Evolutionary conservation across 306 rosid genomes (phyloP).

Genomic region (Trifolium pratense): DNA sequence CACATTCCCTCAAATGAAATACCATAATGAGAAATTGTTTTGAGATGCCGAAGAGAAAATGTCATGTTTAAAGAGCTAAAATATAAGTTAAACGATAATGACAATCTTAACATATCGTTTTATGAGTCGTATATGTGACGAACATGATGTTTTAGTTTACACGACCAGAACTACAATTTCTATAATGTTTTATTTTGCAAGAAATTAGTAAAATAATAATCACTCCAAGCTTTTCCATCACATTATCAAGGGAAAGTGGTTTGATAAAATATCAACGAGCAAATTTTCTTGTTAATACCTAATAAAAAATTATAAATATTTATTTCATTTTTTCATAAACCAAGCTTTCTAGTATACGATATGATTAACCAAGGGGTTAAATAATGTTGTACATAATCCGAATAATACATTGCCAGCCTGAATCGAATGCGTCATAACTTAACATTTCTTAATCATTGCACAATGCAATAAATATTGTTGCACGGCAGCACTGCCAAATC

Average conservation of each 20-base stretch:
- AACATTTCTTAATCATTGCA: slow-evolving; percentile 19
- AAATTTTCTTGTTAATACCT: background rate
- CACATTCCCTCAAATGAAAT: too few relatives aligned
- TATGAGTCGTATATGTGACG: too few relatives aligned
- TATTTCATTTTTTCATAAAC: slow-evolving; percentile 12
- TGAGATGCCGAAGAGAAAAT: too few relatives aligned
- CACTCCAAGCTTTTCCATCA: background rate
- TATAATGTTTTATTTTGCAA: too few relatives aligned
- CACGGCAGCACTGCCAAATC: slow-evolving; percentile 36
- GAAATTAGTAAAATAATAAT: background rate
- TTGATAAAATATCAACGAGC: too few relatives aligned
- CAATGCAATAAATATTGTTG: slow-evolving; percentile 33
- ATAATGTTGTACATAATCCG: slow-evolving; percentile 26
- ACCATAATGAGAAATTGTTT: too few relatives aligned
- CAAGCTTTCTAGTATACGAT: slow-evolving; percentile 19
- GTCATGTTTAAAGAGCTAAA: too few relatives aligned
- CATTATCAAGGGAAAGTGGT: too few relatives aligned
- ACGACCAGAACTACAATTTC: too few relatives aligned
- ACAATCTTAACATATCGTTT: too few relatives aligned
- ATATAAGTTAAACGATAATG: too few relatives aligned
- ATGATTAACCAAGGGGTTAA: slow-evolving; percentile 17
- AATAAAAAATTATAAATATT: slow-evolving; percentile 1
- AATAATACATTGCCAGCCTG: slow-evolving; percentile 35
- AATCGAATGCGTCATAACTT: slow-evolving; percentile 29
- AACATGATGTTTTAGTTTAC: too few relatives aligned